A percentile compares a stretch with the other conserved stretches of the same genome.
These are phyloP conservation scores for Nicotiana obtusifolia DNA, from an alignment of 257 asterid genomes.

Conservation along the genomic window DNA sequence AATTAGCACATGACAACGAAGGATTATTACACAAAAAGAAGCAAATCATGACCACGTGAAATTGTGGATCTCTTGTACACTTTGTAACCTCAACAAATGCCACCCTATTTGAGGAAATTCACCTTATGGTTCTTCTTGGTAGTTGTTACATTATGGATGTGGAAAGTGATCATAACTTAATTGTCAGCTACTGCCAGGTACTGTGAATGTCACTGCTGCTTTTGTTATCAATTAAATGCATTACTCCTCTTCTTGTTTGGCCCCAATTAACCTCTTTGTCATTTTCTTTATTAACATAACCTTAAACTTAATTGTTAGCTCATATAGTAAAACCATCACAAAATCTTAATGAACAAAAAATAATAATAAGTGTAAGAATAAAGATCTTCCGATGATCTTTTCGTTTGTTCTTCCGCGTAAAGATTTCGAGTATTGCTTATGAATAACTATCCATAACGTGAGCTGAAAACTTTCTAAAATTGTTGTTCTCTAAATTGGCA, in stretches of 20 bases:
- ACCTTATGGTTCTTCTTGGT: not conserved
- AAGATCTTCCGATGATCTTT: not conserved
- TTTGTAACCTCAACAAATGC: not conserved
- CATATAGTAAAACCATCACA: not conserved
- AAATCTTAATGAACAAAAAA: not conserved
- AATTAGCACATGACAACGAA: not conserved
- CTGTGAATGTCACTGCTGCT: not conserved
- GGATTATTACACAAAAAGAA: not conserved
- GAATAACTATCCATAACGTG: not conserved
- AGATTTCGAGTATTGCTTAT: not conserved
- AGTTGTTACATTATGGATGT: not conserved
- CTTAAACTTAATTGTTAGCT: not conserved
- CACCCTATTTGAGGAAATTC: not conserved
- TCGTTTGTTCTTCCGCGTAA: not conserved
- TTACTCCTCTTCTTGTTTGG: not conserved
- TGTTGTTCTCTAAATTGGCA: too few species aligned
- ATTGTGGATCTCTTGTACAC: not conserved
- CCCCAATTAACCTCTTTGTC: not conserved
- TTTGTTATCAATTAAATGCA: not conserved
- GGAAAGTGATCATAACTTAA: not conserved
- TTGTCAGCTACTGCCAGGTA: not conserved
- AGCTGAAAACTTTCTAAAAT: not conserved
- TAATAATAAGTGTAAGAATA: not conserved
- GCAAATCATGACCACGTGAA: not conserved
- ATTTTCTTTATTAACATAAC: not conserved